Evolutionary conservation across 2,329 filamentous ascomycete species (phyloP).

Genomic region (Clonostachys chloroleuca): DNA sequence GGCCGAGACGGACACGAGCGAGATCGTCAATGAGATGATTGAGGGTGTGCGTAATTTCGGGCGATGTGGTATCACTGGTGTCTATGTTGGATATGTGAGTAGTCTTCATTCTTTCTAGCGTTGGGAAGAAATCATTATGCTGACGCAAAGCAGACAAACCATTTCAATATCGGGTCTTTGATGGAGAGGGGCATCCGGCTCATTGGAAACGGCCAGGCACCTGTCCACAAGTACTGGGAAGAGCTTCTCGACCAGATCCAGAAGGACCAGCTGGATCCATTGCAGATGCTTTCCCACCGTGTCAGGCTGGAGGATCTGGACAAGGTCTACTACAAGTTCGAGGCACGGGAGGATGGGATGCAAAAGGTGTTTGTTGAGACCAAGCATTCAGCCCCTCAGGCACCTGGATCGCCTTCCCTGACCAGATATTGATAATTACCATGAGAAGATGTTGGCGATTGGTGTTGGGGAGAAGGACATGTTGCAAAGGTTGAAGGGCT

Average conservation of each 20-base stretch:
- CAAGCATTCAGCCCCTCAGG: conserved; percentile 45
- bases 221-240: conserved; percentile 82
- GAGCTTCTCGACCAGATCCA: conserved; percentile 67
- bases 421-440: conserved; percentile 22
- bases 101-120: not conserved
- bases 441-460: too few species aligned
- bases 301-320: conserved; percentile 70
- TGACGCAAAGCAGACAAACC: conserved; percentile 53
- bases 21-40: conserved; percentile 78
- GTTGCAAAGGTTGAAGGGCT: too few species aligned
- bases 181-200: conserved; percentile 86
- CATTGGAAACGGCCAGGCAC: conserved; percentile 62
- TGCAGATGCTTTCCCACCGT: conserved; percentile 79
- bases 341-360: conserved; percentile 61
- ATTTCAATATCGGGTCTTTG: conserved; percentile 77
- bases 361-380: conserved; percentile 75
- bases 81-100: conserved; percentile 56
- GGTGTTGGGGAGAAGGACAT: too few species aligned
- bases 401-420: conserved; percentile 34
- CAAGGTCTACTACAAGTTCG: conserved; percentile 60
- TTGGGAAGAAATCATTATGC: not conserved
- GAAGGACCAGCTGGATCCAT: conserved; percentile 64
- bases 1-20: conserved; percentile 79
- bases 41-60: conserved; percentile 69
- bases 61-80: conserved; percentile 72